Evolutionary conservation across 1,139 yeast species (phyloP), one percentile per base, ranked within the genome.

Genomic region (Blastobotrys indianensis): DNA sequence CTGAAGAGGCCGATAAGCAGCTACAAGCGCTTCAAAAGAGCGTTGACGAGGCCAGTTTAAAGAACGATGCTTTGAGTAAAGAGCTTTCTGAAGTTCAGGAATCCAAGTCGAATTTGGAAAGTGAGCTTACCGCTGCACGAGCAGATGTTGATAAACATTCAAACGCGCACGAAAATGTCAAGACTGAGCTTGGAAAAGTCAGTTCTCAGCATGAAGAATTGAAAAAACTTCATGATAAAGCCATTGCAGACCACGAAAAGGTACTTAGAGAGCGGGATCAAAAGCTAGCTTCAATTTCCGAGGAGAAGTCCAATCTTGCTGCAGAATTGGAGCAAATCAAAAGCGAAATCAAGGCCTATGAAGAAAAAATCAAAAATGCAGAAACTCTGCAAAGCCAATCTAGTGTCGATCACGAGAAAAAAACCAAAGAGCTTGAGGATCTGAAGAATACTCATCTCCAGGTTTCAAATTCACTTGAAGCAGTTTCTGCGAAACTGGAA

Each of bases 301-400:
- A 32, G 12, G 34, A 16, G 12, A 32, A 6, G 10, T 16, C 15
- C n/a, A 36, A 39, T 17, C 34, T 43, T 30, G 31, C 23, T n/a
- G 37, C 32, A 1, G 28, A 39, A 2, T 20, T 29, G 10, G 29
- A 30, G 17, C 20, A 37, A n/a, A 39, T 34, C 2, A 29, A 31
- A 7, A 44, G 25, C 5, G 46, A 40, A 16, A 32, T 32, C 13
- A 32, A 41, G 25, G 39, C 30, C 30, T 23, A 41, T 44, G 39
- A 46, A 37, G 29, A 39, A 32, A 8, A 35, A 8, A 46, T 38
- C 12, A n/a, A 31, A 31, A 31, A n/a, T 4, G 15, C 15, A n/a
- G 33, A 31, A 31, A 8, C 3, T 4, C 8, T 8, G 15, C 36
- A 15, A 33, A 10, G 13, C 13, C 17, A 36, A 11, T 8, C 12